These are phyloP conservation scores for Diplodia seriata DNA, from an alignment of 2,329 filamentous ascomycete species.

Conservation along the genomic window DNA sequence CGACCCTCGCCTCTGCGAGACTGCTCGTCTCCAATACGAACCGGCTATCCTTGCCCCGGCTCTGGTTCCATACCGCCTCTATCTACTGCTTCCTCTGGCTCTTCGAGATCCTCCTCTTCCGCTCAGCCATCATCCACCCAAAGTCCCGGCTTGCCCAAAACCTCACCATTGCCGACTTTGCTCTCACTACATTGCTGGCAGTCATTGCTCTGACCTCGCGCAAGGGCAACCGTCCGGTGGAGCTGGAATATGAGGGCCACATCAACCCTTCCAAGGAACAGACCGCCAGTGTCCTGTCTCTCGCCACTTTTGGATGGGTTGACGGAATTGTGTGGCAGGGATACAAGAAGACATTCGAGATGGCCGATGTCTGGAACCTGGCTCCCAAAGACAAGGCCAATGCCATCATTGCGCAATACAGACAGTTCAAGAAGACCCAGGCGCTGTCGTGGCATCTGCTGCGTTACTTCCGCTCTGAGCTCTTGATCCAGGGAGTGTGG, in stretches of 20 bases:
- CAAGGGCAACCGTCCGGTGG: constrained; percentile 88
- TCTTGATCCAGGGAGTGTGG: constrained; percentile 80
- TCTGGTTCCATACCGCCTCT: constrained; percentile 92
- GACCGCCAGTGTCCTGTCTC: constrained; percentile 84
- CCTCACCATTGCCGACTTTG: constrained; percentile 76
- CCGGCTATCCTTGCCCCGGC: constrained; percentile 70
- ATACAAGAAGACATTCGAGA: constrained; percentile 82
- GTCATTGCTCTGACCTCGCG: constrained; percentile 79
- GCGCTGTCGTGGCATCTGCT: constrained; percentile 80
- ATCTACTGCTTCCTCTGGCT: constrained; percentile 87
- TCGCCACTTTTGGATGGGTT: constrained; percentile 89
- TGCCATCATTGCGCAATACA: constrained; percentile 79
- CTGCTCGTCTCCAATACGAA: constrained; percentile 67
- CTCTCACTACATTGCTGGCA: constrained; percentile 75
- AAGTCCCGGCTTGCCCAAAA: constrained; percentile 66
- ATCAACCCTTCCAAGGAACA: constrained; percentile 88
- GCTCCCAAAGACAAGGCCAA: constrained; percentile 87
- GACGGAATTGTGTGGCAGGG: constrained; percentile 88
- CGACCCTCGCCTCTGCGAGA: constrained; percentile 74
- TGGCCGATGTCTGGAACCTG: constrained; percentile 91
- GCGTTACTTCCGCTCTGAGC: constrained; percentile 78
- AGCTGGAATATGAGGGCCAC: constrained; percentile 86
- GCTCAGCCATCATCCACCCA: constrained; percentile 82
- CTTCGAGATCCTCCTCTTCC: constrained; percentile 76
- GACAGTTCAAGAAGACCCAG: constrained; percentile 82